A percentile compares a stretch with the other conserved stretches of the same genome.
Conservation (phyloP, 306 rosid genomes). For the Quercus wislizeni region DNA sequence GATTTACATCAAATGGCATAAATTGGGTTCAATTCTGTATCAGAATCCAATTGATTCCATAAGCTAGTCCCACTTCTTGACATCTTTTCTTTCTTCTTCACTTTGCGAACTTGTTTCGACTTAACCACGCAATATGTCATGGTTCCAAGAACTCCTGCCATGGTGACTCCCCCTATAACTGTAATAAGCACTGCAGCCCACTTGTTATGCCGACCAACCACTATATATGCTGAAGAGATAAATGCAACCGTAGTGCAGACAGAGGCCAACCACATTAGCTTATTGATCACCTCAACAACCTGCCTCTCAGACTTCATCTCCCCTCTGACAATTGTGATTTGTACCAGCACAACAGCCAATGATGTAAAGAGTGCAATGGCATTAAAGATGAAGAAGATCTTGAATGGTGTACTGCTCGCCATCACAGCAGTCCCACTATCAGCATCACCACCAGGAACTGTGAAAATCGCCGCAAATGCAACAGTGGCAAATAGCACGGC, state of each 20-base stretch:
- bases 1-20: slow-evolving; percentile 54
- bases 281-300: slow-evolving; percentile 80
- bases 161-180: slow-evolving; percentile 48
- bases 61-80: slow-evolving; percentile 22
- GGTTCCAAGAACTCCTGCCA: slow-evolving; percentile 64
- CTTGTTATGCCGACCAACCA: slow-evolving; percentile 56
- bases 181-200: slow-evolving; percentile 83
- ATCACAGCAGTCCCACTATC: slow-evolving; percentile 50
- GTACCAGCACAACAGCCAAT: slow-evolving; percentile 80
- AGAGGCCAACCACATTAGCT: slow-evolving; percentile 94
- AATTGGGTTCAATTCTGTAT: slow-evolving; percentile 62
- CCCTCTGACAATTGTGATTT: slow-evolving; percentile 83
- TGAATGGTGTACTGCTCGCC: slow-evolving; percentile 44
- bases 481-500: slow-evolving; percentile 85
- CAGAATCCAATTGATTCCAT: slow-evolving; percentile 45
- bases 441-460: slow-evolving; percentile 80
- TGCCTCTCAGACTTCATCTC: slow-evolving; percentile 69
- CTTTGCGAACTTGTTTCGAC: slow-evolving; percentile 49
- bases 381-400: slow-evolving; percentile 65
- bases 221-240: slow-evolving; percentile 69
- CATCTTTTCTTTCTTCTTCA: slow-evolving; percentile 53
- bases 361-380: slow-evolving; percentile 78
- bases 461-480: slow-evolving; percentile 86
- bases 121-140: slow-evolving; percentile 85
- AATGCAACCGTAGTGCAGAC: slow-evolving; percentile 69